Evolutionary conservation across 2,329 filamentous ascomycete genomes (phyloP).

Genomic region (Exophiala viscosa): DNA sequence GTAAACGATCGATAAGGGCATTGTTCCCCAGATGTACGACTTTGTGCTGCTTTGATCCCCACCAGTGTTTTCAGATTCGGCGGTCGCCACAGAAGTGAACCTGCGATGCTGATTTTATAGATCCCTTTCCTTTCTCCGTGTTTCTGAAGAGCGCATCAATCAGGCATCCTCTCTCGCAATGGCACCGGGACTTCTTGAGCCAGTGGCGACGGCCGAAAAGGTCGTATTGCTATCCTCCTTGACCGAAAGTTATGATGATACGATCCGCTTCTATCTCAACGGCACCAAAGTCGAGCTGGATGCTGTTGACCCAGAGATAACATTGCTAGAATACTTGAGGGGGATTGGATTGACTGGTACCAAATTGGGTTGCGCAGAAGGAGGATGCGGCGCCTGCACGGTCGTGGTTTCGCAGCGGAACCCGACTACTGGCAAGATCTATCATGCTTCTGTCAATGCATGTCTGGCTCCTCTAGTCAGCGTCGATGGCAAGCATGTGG

Average conservation of each 20-base stretch:
- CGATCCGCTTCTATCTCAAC: constrained; percentile 88
- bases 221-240: constrained; percentile 55
- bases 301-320: constrained; percentile 83
- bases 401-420: constrained; percentile 91
- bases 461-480: constrained; percentile 90
- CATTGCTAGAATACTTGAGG: constrained; percentile 85
- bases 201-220: constrained; percentile 45
- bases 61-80: not conserved
- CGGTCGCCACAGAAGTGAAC: not conserved
- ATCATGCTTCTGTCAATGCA: constrained; percentile 95
- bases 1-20: constrained; percentile 12
- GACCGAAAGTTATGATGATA: constrained; percentile 78
- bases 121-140: not conserved
- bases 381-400: constrained; percentile 93
- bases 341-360: constrained; percentile 92
- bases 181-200: constrained; percentile 54
- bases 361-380: constrained; percentile 94
- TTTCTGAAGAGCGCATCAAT: not conserved
- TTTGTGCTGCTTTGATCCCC: not conserved
- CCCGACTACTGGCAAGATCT: constrained; percentile 85
- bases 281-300: constrained; percentile 85
- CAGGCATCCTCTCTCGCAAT: constrained; percentile 36
- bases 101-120: constrained; percentile 18
- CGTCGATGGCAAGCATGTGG: constrained; percentile 95
- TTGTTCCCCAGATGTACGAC: no score